Evolutionary conservation across 2,329 filamentous ascomycete species (phyloP).

Genomic region (Alternaria brassicicola): DNA sequence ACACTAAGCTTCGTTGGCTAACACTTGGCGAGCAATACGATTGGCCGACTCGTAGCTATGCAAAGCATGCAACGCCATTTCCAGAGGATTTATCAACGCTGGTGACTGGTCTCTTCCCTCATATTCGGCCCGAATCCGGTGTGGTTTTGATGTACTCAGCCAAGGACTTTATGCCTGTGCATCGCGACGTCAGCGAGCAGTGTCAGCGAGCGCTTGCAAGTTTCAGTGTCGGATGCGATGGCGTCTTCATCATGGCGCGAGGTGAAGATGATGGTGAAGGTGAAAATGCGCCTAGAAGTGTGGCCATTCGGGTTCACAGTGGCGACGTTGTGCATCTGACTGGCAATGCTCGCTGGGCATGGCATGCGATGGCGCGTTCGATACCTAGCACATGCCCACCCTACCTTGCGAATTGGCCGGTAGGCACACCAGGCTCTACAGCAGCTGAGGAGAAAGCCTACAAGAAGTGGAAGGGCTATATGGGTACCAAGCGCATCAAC

Average conservation of each 20-base stretch:
- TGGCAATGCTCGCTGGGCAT: conserved; percentile 80
- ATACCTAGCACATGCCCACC: conserved; percentile 78
- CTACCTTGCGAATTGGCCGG: conserved; percentile 77
- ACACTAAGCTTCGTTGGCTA: conserved; percentile 87
- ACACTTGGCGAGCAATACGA: conserved; percentile 96
- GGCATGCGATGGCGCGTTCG: conserved; percentile 94
- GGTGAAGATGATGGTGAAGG: conserved; percentile 48
- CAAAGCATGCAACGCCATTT: conserved; percentile 71
- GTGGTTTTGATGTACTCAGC: conserved; percentile 94
- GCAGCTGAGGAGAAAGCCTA: conserved; percentile 41
- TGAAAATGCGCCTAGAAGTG: conserved; percentile 38
- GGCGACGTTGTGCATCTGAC: conserved; percentile 93
- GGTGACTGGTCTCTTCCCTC: conserved; percentile 75
- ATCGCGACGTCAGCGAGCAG: conserved; percentile 91
- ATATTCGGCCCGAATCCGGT: conserved; percentile 82
- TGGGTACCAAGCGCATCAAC: conserved; percentile 50
- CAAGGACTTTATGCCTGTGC: conserved; percentile 89
- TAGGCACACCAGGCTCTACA: conserved; percentile 43
- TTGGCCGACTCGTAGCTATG: conserved; percentile 89
- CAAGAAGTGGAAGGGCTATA: conserved; percentile 49
- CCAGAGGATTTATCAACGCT: conserved; percentile 74
- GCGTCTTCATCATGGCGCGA: conserved; percentile 76
- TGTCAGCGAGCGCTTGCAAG: conserved; percentile 82
- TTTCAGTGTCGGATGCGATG: conserved; percentile 88
- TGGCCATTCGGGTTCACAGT: conserved; percentile 65